phyloP scores from a whole-genome alignment of 331 rosid species.

The Malus hybrid region DNA sequence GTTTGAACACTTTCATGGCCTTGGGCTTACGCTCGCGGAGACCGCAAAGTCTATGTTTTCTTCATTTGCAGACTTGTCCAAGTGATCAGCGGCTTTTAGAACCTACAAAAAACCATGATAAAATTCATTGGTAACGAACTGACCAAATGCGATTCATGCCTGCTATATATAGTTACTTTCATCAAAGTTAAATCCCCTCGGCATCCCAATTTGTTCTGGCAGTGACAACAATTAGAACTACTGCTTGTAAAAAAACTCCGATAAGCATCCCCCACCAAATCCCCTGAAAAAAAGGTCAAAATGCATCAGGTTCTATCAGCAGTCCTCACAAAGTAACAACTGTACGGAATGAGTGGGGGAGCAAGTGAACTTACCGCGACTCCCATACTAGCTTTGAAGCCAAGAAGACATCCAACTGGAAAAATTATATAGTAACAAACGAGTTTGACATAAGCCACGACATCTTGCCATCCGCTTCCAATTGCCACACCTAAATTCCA shows the following conservation, averaged over 20 bases:
- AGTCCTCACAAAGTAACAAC: neutral
- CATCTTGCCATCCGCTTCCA: constrained; percentile 87
- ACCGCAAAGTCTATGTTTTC: constrained; percentile 13
- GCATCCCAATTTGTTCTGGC: constrained; percentile 63
- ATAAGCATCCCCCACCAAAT: constrained; percentile 92
- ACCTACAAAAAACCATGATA: constrained; percentile 35
- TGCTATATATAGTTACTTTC: neutral
- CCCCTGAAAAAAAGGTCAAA: constrained; percentile 34
- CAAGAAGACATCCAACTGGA: constrained; percentile 73
- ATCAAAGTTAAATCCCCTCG: constrained; percentile 35
- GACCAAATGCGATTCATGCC: neutral
- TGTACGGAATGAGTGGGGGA: neutral
- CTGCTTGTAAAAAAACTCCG: constrained; percentile 67
- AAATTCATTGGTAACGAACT: neutral
- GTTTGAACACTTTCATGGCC: neutral
- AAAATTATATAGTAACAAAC: constrained; percentile 51
- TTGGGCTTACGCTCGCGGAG: neutral
- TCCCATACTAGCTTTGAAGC: constrained; percentile 55
- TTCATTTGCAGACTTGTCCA: constrained; percentile 40
- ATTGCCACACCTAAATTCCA: constrained; percentile 56
- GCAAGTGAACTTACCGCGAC: constrained; percentile 49
- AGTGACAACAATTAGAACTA: constrained; percentile 45
- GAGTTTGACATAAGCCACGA: constrained; percentile 75
- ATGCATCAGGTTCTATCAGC: neutral
- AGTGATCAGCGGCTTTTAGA: constrained; percentile 43